Base-by-base conservation (phyloP, 352 stramenopile species). In the Phytophthora pseudosyringae region DNA sequence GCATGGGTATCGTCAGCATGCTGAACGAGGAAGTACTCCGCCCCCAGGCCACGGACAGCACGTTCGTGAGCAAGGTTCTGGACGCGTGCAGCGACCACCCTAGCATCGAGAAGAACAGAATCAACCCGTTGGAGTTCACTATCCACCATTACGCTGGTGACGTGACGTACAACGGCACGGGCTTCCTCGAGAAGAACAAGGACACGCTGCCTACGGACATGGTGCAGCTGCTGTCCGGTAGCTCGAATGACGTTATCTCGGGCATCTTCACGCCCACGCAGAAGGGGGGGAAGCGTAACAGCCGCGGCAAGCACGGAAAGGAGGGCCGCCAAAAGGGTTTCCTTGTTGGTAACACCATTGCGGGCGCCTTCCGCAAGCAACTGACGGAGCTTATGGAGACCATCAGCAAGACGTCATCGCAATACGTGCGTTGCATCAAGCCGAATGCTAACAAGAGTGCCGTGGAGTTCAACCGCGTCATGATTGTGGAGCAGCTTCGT, bases 1-100 rank as follows among this genome's bases (percentile, higher is more conserved):
- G 75, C 32, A 88, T 86, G 64, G 94, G 94, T 21, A 96, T 99
- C 58, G 78, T 98, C 18, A 83, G 79, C 29, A 71, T 99, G 49
- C 75, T 99, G 29, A 97, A 99, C 67, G 96, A 99, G 73, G 94
- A 98, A 71, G 97, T 97, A 46, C 87, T 97, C 7, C 80, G 90
- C 18, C 91, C 93, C 5, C 80, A 93, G 55, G 91, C 88, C 13
- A 93, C 72, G 4, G 89, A 97, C 69, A 76, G 31, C 18, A 90
- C 81, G 21, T 96, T 97, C 26, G 81, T 96, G 54, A 87, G 75
- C 73, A 94, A 95, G 63, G 65, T 97, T 40, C 59, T 89, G 26
- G 88, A 90, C 33, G 75, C 88, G 13, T 90, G 93, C 63, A 84
- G 67, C 21, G 78, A 84, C 46, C 83, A 97, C 65, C 81, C 86